Percentiles rank a stretch among this genome's conserved stretches.
Evolutionary conservation across 1,139 yeast species (phyloP).

Genomic region (Geotrichum siamense): DNA sequence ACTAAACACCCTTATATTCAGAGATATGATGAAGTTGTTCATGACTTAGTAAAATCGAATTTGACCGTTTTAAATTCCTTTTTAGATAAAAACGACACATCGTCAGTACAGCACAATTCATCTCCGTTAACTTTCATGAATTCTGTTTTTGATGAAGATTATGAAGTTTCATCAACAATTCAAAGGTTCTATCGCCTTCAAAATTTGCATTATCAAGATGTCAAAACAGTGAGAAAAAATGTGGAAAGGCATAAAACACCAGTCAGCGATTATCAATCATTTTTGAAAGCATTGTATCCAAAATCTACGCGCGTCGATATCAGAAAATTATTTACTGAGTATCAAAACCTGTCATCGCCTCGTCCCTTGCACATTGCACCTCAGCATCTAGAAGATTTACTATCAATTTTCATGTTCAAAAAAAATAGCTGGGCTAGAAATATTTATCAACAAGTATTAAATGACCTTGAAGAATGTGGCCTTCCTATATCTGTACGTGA

Average conservation of each 20-base stretch:
- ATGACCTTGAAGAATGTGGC: constrained; percentile 22
- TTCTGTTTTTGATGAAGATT: constrained; percentile 6
- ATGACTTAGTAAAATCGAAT: neutral
- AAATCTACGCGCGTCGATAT: constrained; percentile 14
- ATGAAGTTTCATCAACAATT: constrained; percentile 3
- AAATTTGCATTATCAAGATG: constrained; percentile 14
- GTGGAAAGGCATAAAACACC: constrained; percentile 20
- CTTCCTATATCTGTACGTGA: constrained; percentile 26
- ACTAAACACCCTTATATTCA: neutral
- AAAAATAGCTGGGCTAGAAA: constrained; percentile 10
- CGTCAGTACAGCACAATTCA: neutral
- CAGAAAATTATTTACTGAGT: constrained; percentile 33
- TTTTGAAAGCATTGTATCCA: constrained; percentile 39
- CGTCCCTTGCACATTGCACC: constrained; percentile 34
- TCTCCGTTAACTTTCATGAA: neutral
- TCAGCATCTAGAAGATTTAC: constrained; percentile 38
- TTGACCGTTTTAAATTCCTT: neutral
- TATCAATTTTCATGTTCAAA: constrained; percentile 30
- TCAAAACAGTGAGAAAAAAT: constrained; percentile 15
- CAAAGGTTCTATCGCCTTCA: constrained; percentile 11
- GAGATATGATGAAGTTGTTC: neutral
- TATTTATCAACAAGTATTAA: constrained; percentile 4
- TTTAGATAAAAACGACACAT: neutral
- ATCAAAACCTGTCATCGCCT: constrained; percentile 34
- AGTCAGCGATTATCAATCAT: constrained; percentile 25